These are phyloP conservation scores for Takashimella koratensis DNA, from an alignment of 1,284 basidiomycete species.

Conservation along the genomic window DNA sequence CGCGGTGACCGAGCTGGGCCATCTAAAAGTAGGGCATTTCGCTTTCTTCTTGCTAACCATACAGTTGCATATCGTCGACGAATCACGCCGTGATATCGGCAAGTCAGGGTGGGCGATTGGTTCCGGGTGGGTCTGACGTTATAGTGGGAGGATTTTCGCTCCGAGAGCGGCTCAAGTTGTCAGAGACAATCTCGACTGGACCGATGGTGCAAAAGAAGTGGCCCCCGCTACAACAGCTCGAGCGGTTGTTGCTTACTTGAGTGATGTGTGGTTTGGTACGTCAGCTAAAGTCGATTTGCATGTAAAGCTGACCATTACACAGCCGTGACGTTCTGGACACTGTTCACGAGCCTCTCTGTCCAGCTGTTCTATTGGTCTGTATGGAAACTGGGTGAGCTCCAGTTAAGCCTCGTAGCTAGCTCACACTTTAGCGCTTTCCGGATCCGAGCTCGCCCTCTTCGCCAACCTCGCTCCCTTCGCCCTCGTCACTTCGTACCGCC, in stretches of 20 bases:
- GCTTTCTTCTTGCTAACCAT: no score
- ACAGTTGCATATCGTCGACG: no score
- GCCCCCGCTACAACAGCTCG: no score
- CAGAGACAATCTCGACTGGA: constrained; percentile 26
- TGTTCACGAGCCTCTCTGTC: constrained; percentile 74
- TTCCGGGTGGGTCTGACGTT: neutral
- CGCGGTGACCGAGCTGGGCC: constrained; percentile 59
- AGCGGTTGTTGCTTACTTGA: constrained; percentile 28
- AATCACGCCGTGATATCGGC: no score
- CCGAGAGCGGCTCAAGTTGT: no score
- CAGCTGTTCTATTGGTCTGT: constrained; percentile 90
- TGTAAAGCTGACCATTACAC: constrained; percentile 7
- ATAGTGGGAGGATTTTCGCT: neutral
- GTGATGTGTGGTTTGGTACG: constrained; percentile 44
- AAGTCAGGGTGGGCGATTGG: neutral
- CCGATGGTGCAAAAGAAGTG: no score
- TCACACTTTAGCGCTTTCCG: constrained; percentile 53
- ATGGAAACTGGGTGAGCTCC: constrained; percentile 67
- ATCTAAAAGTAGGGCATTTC: constrained; percentile 32
- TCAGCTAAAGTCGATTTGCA: no score
- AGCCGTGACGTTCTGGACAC: constrained; percentile 86
- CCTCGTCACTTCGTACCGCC: constrained; percentile 54
- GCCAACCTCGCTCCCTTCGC: constrained; percentile 63
- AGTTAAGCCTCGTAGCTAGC: no score
- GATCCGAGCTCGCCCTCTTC: constrained; percentile 66